Conservation (phyloP, 768 basidiomycete genomes). For the Lentinus tigrinus region DNA sequence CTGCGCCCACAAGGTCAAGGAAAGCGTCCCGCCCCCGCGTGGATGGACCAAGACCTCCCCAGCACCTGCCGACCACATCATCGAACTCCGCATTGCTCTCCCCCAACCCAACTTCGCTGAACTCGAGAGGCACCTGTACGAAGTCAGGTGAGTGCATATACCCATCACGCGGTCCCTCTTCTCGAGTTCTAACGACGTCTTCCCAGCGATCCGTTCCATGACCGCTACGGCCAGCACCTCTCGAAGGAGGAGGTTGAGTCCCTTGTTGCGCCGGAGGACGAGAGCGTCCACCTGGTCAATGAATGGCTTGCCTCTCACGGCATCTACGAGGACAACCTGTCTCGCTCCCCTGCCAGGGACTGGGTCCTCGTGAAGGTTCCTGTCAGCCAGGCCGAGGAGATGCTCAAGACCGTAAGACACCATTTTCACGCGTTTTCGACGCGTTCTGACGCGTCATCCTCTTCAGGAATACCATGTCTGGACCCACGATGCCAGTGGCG, state of each 20-base stretch:
- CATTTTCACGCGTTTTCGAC: not conserved
- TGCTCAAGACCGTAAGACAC: slow-evolving; percentile 62
- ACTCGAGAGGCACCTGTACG: slow-evolving; percentile 51
- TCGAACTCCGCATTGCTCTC: slow-evolving; percentile 56
- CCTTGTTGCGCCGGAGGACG: slow-evolving; percentile 55
- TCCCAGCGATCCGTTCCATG: slow-evolving; percentile 27
- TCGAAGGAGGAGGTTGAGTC: slow-evolving; percentile 65
- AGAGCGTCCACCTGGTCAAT: slow-evolving; percentile 52
- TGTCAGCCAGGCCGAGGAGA: slow-evolving; percentile 58
- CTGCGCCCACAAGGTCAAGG: slow-evolving; percentile 42
- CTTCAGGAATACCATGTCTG: slow-evolving; percentile 62
- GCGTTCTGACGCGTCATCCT: not conserved
- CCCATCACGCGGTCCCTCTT: not conserved
- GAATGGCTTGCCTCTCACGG: slow-evolving; percentile 63
- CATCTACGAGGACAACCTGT: slow-evolving; percentile 44
- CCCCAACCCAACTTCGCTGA: slow-evolving; percentile 52
- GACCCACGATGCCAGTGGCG: slow-evolving; percentile 51
- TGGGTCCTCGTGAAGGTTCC: slow-evolving; percentile 65
- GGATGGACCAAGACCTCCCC: slow-evolving; percentile 48
- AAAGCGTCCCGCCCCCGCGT: slow-evolving; percentile 42
- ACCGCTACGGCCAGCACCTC: slow-evolving; percentile 40
- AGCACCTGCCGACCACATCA: slow-evolving; percentile 45
- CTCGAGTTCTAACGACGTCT: not conserved
- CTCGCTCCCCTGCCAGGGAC: slow-evolving; percentile 63
- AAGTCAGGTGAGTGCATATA: slow-evolving; percentile 38